A percentile compares a stretch with the other conserved stretches of the same genome.
These are phyloP conservation scores for Candida sanyaensis DNA, from an alignment of 1,139 yeast genomes.

Conservation along the genomic window DNA sequence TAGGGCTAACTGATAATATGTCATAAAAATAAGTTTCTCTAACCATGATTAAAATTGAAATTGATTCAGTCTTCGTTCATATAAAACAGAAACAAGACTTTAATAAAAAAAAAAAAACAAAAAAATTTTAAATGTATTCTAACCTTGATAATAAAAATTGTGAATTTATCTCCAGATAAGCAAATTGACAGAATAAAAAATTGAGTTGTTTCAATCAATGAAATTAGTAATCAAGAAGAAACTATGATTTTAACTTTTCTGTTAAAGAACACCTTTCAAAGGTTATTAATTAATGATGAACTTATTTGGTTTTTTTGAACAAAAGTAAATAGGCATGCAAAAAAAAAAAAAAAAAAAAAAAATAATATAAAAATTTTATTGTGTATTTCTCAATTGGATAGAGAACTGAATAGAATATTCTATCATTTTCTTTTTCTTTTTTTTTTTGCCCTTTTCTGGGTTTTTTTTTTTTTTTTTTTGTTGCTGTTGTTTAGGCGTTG, in stretches of 20 bases:
- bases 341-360: background rate
- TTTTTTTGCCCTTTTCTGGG: background rate
- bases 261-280: too few relatives aligned
- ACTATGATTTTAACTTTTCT: too few relatives aligned
- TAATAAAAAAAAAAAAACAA: background rate
- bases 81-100: background rate
- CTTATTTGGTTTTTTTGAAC: background rate
- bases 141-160: background rate
- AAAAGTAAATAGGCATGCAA: background rate
- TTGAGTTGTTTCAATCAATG: too few relatives aligned
- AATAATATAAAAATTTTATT: background rate
- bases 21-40: slow-evolving; percentile 40
- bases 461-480: too few relatives aligned
- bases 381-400: background rate
- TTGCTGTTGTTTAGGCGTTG: too few relatives aligned
- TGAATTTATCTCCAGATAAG: too few relatives aligned
- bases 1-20: slow-evolving; percentile 33
- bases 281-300: too few relatives aligned
- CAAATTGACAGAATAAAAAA: too few relatives aligned
- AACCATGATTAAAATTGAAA: slow-evolving; percentile 11
- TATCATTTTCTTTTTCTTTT: slow-evolving; percentile 1
- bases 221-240: too few relatives aligned
- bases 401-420: slow-evolving; percentile 5
- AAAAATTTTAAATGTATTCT: background rate
- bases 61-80: background rate